Percentiles rank a stretch among this genome's conserved stretches.
Evolutionary conservation across 176 grass and related monocot genomes (phyloP).

Genomic region (Cenchrus purpureus): DNA sequence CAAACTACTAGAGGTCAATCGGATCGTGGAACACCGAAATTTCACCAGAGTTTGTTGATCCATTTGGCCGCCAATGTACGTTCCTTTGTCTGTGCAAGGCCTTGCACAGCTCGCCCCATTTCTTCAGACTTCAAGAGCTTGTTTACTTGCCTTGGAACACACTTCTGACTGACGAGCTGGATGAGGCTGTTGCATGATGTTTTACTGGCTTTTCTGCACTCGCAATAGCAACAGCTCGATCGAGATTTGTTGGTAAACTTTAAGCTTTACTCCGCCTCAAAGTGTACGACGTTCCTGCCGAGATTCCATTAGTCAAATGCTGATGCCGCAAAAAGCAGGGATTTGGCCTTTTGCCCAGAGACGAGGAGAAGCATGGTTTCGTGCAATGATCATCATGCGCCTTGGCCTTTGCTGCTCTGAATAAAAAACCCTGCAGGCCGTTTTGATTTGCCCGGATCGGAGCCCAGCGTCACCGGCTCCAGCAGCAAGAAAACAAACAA

Average conservation of each 20-base stretch:
- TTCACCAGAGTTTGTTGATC: background rate
- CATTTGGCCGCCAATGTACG: too few relatives aligned
- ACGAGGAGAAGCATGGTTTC: background rate
- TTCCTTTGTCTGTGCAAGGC: too few relatives aligned
- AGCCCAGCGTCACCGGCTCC: background rate
- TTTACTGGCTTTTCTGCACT: background rate
- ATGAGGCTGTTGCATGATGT: background rate
- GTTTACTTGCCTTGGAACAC: background rate
- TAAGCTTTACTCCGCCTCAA: background rate
- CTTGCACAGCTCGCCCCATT: too few relatives aligned
- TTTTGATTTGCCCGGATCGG: background rate
- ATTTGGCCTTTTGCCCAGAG: background rate
- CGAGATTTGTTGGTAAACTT: background rate
- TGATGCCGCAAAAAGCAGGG: constrained; percentile 15
- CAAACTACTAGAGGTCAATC: background rate
- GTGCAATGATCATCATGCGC: background rate
- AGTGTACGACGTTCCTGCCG: background rate
- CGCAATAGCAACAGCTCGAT: background rate
- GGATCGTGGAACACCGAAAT: background rate
- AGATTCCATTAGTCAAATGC: constrained; percentile 6
- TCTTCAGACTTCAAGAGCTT: too few relatives aligned
- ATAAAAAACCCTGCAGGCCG: background rate
- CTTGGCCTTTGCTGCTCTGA: too few relatives aligned
- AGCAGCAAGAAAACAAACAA: background rate
- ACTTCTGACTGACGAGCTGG: background rate